Evolutionary conservation across 2,329 filamentous ascomycete genomes (phyloP), one percentile per base, ranked within the genome.

Genomic region (Hypoxylon sp.): DNA sequence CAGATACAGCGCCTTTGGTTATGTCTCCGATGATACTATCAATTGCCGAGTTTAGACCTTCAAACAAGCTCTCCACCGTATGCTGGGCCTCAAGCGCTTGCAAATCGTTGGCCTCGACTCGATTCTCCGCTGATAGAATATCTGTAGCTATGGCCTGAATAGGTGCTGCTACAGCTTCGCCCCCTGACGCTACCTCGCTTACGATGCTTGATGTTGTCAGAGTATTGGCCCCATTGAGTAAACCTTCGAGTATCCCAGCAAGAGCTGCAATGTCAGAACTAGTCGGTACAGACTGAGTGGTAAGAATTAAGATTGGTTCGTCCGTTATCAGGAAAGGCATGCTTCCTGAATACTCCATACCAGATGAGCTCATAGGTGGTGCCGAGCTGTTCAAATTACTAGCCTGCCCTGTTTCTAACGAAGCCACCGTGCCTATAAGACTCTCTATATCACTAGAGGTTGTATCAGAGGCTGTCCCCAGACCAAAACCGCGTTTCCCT

Each of bases 101-200:
- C 13, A 72, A 52, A 7, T 70, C 60, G 34, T 64, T 56, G 17
- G 57, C 55, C 11, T 52, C 59, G 25, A 75, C 58, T 52, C 71
- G 64, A 30, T 68, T 65, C 2, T 58, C 71, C n/a, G 75, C 45
- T 30, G 69, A 68, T 5, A 70, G 72, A 53, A 75, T 68, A n/a
- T 72, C 60, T 5, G 70, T 71, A n/a, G 74, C 73, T 41, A 71
- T 63, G n/a, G 59, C 68, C 49, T 72, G 55, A 28, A 72, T 70
- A 14, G 71, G 70, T 17, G 61, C 41, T 17, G 68, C 63, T 9
- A 75, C 51, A 10, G 46, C 65, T 45, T 55, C 32, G 11, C 72
- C 71, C 32, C 74, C 55, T 19, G 72, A 45, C 3, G 73, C 74
- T 43, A 70, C 65, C 19, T 57, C 56, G 19, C 60, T 52, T 36